A percentile compares a stretch with the other conserved stretches of the same genome.
Conservation (phyloP, 1,284 basidiomycete genomes). For the Wallemia ichthyophaga region DNA sequence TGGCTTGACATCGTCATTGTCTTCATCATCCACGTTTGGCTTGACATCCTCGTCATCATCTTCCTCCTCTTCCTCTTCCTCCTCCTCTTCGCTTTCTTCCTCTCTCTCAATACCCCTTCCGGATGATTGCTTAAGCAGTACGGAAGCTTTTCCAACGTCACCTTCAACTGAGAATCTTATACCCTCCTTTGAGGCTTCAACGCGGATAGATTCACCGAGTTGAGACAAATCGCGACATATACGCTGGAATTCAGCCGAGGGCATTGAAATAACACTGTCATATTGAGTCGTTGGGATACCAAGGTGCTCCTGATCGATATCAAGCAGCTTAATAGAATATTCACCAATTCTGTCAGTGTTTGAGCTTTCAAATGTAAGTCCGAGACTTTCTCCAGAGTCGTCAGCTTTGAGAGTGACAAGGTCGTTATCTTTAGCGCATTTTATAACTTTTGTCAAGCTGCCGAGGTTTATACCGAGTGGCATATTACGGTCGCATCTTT, state of each 20-base stretch:
- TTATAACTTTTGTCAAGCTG: constrained; percentile 79
- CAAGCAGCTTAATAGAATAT: constrained; percentile 99
- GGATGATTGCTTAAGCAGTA: constrained; percentile 45
- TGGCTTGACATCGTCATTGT: constrained; percentile 21
- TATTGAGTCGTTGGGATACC: constrained; percentile 97
- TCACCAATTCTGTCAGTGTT: constrained; percentile 82
- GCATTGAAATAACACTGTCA: constrained; percentile 72
- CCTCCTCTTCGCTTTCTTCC: constrained; percentile 8
- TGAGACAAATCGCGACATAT: constrained; percentile 81
- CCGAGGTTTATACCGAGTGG: constrained; percentile 69
- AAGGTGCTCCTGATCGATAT: constrained; percentile 84
- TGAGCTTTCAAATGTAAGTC: constrained; percentile 59
- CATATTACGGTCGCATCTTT: constrained; percentile 73
- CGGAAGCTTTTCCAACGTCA: constrained; percentile 70
- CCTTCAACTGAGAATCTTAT: constrained; percentile 81
- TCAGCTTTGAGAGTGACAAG: constrained; percentile 66
- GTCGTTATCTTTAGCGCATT: constrained; percentile 92
- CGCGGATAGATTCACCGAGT: constrained; percentile 78
- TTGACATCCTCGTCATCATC: constrained; percentile 17
- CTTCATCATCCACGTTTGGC: constrained; percentile 14
- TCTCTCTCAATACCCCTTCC: constrained; percentile 11
- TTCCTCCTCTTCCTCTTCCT: constrained; percentile 9
- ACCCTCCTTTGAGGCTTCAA: constrained; percentile 88
- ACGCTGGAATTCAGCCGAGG: constrained; percentile 56
- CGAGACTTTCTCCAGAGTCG: constrained; percentile 71